Evolutionary conservation across 352 stramenopile species (phyloP).

Genomic region (Globisporangium solare): DNA sequence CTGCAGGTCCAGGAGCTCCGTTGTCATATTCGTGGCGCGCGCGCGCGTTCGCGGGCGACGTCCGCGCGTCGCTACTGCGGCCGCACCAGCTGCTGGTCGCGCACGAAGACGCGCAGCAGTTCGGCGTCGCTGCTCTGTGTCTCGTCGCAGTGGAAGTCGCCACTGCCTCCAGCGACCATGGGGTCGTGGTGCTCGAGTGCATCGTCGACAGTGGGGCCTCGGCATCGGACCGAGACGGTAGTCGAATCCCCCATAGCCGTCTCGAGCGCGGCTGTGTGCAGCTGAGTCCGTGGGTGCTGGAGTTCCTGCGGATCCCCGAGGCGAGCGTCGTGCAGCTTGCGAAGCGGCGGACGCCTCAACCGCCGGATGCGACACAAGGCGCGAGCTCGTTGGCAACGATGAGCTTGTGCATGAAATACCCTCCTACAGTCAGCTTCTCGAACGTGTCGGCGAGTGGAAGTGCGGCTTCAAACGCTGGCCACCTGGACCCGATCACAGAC

Average conservation of each 20-base stretch:
- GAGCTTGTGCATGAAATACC: conserved; percentile 32
- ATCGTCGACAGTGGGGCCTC: conserved; percentile 17
- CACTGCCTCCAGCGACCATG: not conserved
- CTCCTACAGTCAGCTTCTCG: not conserved
- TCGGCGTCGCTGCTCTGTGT: conserved; percentile 19
- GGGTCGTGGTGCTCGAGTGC: conserved; percentile 29
- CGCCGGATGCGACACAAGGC: conserved; percentile 2
- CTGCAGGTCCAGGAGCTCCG: not conserved
- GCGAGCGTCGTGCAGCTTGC: conserved; percentile 3
- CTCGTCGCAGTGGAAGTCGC: conserved; percentile 8
- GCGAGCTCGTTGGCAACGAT: conserved; percentile 16
- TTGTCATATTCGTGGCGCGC: not conserved
- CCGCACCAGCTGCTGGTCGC: conserved; percentile 48
- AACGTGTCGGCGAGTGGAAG: not conserved
- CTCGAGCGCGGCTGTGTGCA: conserved; percentile 25
- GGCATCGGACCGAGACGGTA: not conserved
- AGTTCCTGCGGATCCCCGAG: conserved; percentile 19
- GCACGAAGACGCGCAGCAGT: conserved; percentile 19
- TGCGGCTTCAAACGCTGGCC: not conserved
- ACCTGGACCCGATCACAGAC: too few relatives aligned
- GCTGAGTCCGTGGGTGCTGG: conserved; percentile 47
- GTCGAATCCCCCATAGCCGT: not conserved
- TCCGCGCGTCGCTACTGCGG: conserved; percentile 25
- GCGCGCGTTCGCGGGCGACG: conserved; percentile 17
- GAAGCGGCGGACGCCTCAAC: conserved; percentile 4